Evolutionary conservation across 106 monocot species (phyloP), one percentile per base, ranked within the genome.

Genomic region (Iris macrosiphon): DNA sequence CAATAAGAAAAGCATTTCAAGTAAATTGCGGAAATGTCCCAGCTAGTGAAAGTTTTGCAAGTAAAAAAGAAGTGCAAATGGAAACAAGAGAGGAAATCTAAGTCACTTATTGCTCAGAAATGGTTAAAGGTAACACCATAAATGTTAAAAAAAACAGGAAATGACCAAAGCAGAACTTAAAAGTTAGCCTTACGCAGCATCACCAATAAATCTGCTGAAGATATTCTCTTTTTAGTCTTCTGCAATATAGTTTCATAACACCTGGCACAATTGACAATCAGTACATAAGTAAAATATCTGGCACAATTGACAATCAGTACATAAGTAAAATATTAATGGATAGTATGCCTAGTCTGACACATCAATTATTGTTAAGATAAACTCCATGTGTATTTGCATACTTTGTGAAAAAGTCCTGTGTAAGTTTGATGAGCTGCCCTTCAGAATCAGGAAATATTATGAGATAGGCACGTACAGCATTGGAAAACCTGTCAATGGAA

Each of bases 371-470:
- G 30, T 31, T 33, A 52, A 23, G 12, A 57, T 25, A 54, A 40
- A 16, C 9, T n/a, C n/a, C 7, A 56, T 10, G 40, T 45, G 29
- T 17, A 26, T 24, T 14, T 46, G 28, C 45, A 70, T 81, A 90
- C 96, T 75, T 90, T 31, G 72, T 58, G 78, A 96, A 90, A 60
- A 89, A 80, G 43, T 77, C 76, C 23, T 86, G 85, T 57, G 79
- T 53, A 72, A 96, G 74, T 70, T 83, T 76, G 57, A 86, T 79
- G 40, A 96, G 89, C 22, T 72, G 79, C 32, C 26, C 66, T 62
- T 96, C 96, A 39, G 86, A 90, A 77, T 96, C 89, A 38, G 96
- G 96, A 60, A 96, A 96, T 70, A 96, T 96, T 66, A 89, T 90
- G 33, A 79, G 85, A 80, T 90, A 90, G 26, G 89, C 89, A 68